Conservation (phyloP, 2,329 filamentous ascomycete genomes). For the Chalara sp. region DNA sequence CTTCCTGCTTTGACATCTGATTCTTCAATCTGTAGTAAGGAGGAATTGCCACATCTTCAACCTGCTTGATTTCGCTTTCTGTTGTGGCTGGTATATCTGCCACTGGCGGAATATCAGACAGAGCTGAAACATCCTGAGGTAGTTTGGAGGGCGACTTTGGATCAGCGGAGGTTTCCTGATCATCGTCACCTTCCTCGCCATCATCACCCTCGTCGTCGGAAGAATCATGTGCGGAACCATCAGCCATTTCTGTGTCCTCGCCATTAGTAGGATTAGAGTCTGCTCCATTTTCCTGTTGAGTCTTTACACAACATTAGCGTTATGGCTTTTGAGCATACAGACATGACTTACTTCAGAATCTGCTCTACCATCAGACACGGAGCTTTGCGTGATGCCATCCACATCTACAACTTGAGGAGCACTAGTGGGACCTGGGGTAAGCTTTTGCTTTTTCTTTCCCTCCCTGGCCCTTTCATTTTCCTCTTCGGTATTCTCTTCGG, state of each 20-base stretch:
- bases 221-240: conserved; percentile 21
- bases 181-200: conserved; percentile 42
- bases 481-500: conserved; percentile 53
- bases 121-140: conserved; percentile 9
- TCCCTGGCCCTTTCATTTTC: conserved; percentile 72
- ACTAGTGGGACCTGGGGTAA: conserved; percentile 17
- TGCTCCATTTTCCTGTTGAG: conserved; percentile 11
- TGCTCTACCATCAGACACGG: conserved; percentile 4
- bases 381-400: conserved; percentile 6
- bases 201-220: conserved; percentile 25
- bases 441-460: conserved; percentile 65
- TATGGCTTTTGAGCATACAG: conserved; percentile 5
- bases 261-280: neutral
- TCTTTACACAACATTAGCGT: conserved; percentile 17
- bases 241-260: conserved; percentile 27
- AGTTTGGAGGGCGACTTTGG: conserved; percentile 25
- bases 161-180: conserved; percentile 33
- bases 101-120: neutral
- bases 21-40: conserved; percentile 9
- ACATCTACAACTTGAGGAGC: conserved; percentile 9
- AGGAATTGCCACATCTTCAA: too few relatives aligned
- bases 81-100: neutral
- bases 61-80: too few relatives aligned
- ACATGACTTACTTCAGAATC: neutral
- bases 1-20: conserved; percentile 19